Conservation (phyloP, 441 rosid species). For the Populus tomentosa region DNA sequence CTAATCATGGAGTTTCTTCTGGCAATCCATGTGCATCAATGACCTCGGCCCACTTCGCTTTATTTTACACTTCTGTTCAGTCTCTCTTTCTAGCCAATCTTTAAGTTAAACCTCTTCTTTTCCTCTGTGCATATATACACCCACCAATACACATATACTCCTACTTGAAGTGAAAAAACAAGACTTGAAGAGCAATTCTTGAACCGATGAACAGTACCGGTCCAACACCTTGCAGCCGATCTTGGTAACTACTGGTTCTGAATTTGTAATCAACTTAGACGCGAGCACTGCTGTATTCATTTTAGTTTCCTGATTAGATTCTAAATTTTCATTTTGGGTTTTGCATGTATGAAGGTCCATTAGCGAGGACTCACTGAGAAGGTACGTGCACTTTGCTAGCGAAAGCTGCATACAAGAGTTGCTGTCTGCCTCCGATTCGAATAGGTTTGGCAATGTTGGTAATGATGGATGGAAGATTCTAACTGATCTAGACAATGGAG, state of each 20-base stretch:
- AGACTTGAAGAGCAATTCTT: not conserved
- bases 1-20: constrained; percentile 54
- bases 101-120: not conserved
- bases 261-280: not conserved
- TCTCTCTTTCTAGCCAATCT: constrained; percentile 5
- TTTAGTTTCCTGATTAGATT: too few species aligned
- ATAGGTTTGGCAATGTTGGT: constrained; percentile 35
- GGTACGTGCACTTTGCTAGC: constrained; percentile 77
- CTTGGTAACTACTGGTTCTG: constrained; percentile 44
- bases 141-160: not conserved
- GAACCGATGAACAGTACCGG: constrained; percentile 40
- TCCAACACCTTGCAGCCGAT: constrained; percentile 35
- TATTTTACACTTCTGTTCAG: constrained; percentile 29
- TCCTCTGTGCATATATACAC: constrained; percentile 4
- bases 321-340: not conserved
- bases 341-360: constrained; percentile 46
- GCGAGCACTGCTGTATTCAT: not conserved
- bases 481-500: constrained; percentile 36
- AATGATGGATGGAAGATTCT: constrained; percentile 62
- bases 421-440: constrained; percentile 60
- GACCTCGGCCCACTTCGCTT: constrained; percentile 43
- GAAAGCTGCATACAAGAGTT: constrained; percentile 77
- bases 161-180: constrained; percentile 10
- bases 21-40: constrained; percentile 63
- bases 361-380: constrained; percentile 70